Percentiles rank a stretch among this genome's conserved stretches.
Evolutionary conservation across 805 yeast genomes (phyloP).

Genomic region (Helenozyma baotianmanensis): DNA sequence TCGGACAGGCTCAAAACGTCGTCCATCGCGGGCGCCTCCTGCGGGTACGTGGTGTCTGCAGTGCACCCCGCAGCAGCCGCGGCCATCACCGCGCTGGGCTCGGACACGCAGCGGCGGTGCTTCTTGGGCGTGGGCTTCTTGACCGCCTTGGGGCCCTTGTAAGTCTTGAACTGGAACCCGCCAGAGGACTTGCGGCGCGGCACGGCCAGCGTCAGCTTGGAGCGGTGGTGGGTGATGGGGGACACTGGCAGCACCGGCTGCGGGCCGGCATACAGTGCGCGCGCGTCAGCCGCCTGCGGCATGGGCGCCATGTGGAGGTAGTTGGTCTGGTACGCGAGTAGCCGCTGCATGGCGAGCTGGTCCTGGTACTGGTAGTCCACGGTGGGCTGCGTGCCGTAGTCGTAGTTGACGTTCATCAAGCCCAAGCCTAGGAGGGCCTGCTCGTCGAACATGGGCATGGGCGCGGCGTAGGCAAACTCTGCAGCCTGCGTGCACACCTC

Average conservation of each 20-base stretch:
- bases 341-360: constrained; percentile 3
- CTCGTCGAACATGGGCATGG: constrained; percentile 5
- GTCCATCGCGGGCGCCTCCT: constrained; percentile 5
- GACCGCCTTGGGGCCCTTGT: constrained; percentile 23
- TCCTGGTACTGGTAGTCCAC: neutral
- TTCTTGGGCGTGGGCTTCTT: constrained; percentile 16
- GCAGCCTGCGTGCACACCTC: neutral
- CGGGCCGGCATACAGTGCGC: neutral
- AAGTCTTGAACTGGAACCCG: constrained; percentile 26
- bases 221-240: constrained; percentile 18
- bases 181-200: constrained; percentile 17
- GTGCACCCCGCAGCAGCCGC: too few species aligned
- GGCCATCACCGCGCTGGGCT: constrained; percentile 4
- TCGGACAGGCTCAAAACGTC: constrained; percentile 9
- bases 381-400: constrained; percentile 3
- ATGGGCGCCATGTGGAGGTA: neutral
- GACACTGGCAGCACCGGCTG: neutral
- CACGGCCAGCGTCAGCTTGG: constrained; percentile 22
- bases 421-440: constrained; percentile 24
- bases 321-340: constrained; percentile 4
- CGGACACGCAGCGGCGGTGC: constrained; percentile 24
- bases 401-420: constrained; percentile 21
- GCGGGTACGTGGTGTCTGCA: too few species aligned
- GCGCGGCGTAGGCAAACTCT: too few species aligned
- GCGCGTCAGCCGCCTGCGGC: neutral